Conservation (phyloP, 2,329 filamentous ascomycete species). For the Pseudogymnoascus destructans region DNA sequence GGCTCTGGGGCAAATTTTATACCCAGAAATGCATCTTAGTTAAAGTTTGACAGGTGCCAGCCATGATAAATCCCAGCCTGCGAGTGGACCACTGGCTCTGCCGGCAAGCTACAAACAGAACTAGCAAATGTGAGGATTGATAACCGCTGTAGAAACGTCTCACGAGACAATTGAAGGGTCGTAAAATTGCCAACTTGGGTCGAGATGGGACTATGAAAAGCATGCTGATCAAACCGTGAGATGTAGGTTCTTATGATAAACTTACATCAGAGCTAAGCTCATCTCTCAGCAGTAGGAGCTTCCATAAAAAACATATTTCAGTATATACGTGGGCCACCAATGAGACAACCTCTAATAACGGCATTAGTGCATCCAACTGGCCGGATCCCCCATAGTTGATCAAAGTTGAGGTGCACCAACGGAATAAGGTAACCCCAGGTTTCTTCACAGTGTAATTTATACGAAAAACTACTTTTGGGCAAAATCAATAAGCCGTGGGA, state of each 20-base stretch:
- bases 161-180: neutral
- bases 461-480: neutral
- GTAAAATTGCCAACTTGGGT: neutral
- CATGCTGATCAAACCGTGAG: neutral
- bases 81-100: neutral
- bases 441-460: neutral
- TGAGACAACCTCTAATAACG: neutral
- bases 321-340: no score
- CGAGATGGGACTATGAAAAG: neutral
- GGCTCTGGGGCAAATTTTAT: neutral
- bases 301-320: no score
- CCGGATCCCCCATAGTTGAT: neutral
- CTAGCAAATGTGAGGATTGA: neutral
- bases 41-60: neutral
- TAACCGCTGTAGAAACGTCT: neutral
- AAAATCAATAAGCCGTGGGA: no score
- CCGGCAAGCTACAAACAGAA: neutral
- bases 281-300: neutral
- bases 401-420: no score
- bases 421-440: neutral
- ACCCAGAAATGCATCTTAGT: conserved; percentile 1
- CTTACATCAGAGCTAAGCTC: neutral
- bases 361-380: neutral
- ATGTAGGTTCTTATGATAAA: neutral
- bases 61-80: neutral